phyloP scores from a whole-genome alignment of 2,329 filamentous ascomycete genomes.

The Blumeriella jaapii region DNA sequence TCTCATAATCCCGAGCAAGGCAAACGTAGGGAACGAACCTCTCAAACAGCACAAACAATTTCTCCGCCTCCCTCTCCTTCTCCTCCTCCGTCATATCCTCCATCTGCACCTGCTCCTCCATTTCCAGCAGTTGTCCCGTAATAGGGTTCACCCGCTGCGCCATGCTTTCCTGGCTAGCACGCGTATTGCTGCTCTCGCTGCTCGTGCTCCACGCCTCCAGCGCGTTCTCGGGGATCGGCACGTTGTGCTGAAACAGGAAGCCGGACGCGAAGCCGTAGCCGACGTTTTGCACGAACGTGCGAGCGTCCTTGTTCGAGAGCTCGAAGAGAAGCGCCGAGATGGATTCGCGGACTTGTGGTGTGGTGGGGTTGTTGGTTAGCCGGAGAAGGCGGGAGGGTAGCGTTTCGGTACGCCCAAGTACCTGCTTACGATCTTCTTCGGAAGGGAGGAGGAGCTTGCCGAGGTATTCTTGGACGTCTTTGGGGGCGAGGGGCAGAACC shows the following conservation, averaged over 20 bases:
- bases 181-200: conserved; percentile 17
- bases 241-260: conserved; percentile 74
- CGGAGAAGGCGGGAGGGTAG: conserved; percentile 67
- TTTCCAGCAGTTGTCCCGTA: conserved; percentile 23
- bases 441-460: conserved; percentile 61
- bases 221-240: conserved; percentile 60
- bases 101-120: conserved; percentile 31
- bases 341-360: conserved; percentile 60
- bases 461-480: conserved; percentile 49
- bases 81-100: conserved; percentile 82
- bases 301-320: conserved; percentile 69
- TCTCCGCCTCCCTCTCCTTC: conserved; percentile 62
- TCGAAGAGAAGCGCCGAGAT: conserved; percentile 78
- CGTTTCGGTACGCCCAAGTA: conserved; percentile 64
- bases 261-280: conserved; percentile 92
- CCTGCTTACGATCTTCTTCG: conserved; percentile 61
- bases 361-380: conserved; percentile 61
- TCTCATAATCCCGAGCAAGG: neutral
- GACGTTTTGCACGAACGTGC: conserved; percentile 76
- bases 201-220: conserved; percentile 39
- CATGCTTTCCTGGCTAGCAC: conserved; percentile 19
- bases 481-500: conserved; percentile 58
- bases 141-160: conserved; percentile 23
- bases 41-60: conserved; percentile 26
- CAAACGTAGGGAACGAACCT: conserved; percentile 15